These are phyloP conservation scores for Torulaspora gathmanii DNA, from an alignment of 805 yeast genomes.

Conservation along the genomic window DNA sequence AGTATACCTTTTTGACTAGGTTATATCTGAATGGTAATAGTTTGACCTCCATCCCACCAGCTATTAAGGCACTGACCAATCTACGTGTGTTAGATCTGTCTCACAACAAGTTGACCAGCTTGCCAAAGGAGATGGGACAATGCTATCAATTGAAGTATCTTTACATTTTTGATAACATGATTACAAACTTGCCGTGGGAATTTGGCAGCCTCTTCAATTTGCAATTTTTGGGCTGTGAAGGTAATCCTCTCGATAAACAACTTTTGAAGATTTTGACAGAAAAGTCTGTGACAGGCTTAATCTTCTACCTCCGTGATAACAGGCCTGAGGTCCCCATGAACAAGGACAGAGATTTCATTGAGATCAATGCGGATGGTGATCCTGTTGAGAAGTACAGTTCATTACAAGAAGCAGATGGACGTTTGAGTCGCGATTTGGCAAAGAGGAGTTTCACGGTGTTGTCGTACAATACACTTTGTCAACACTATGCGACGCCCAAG, in stretches of 20 bases:
- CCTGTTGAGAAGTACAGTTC: conserved; percentile 29
- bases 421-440: conserved; percentile 21
- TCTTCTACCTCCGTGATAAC: conserved; percentile 75
- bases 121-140: conserved; percentile 85
- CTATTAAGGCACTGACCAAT: conserved; percentile 62
- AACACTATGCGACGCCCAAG: conserved; percentile 87
- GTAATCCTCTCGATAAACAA: conserved; percentile 73
- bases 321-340: conserved; percentile 65
- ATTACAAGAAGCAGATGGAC: conserved; percentile 31
- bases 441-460: conserved; percentile 61
- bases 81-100: conserved; percentile 83
- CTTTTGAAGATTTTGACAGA: conserved; percentile 65
- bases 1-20: conserved; percentile 78
- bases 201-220: conserved; percentile 82
- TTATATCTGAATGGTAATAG: conserved; percentile 84
- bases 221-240: conserved; percentile 87
- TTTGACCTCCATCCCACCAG: conserved; percentile 59
- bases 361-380: conserved; percentile 74
- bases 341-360: conserved; percentile 77
- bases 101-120: conserved; percentile 58
- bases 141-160: conserved; percentile 75
- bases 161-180: conserved; percentile 81
- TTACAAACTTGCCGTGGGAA: conserved; percentile 70
- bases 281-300: conserved; percentile 79
- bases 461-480: conserved; percentile 90